A percentile compares a stretch with the other conserved stretches of the same genome.
phyloP scores from a whole-genome alignment of 768 basidiomycete genomes.

The Rubroboletus pulcherrimus region DNA sequence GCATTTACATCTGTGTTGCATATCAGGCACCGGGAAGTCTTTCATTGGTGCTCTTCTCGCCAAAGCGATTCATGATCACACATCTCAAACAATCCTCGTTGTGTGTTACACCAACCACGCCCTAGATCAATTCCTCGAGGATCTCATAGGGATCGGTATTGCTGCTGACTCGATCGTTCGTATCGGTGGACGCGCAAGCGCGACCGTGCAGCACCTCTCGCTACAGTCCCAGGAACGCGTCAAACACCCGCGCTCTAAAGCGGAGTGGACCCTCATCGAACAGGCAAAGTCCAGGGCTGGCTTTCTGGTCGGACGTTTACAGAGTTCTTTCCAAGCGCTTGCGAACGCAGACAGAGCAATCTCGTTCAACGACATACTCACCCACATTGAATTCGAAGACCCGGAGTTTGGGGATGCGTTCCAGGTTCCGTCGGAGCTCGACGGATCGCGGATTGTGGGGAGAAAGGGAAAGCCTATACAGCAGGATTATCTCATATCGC shows the following conservation, averaged over 20 bases:
- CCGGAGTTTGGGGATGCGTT: slow-evolving; percentile 44
- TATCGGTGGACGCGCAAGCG: slow-evolving; percentile 53
- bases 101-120: slow-evolving; percentile 77
- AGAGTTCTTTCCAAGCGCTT: slow-evolving; percentile 32
- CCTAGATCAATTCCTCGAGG: slow-evolving; percentile 64
- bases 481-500: slow-evolving; percentile 40
- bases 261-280: slow-evolving; percentile 43
- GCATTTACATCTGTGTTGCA: background rate
- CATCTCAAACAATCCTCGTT: slow-evolving; percentile 52
- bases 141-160: slow-evolving; percentile 59
- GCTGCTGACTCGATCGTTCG: slow-evolving; percentile 47
- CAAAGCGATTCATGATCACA: slow-evolving; percentile 51
- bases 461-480: slow-evolving; percentile 35
- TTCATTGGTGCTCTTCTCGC: slow-evolving; percentile 68
- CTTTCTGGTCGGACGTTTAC: slow-evolving; percentile 22
- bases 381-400: slow-evolving; percentile 51
- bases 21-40: slow-evolving; percentile 67
- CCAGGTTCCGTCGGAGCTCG: slow-evolving; percentile 36
- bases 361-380: slow-evolving; percentile 34
- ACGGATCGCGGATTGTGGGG: slow-evolving; percentile 45
- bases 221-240: slow-evolving; percentile 39
- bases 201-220: slow-evolving; percentile 43
- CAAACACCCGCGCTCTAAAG: slow-evolving; percentile 21
- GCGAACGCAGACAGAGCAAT: slow-evolving; percentile 11
- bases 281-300: slow-evolving; percentile 27